Percentiles rank a stretch among this genome's conserved stretches.
phyloP scores from a whole-genome alignment of 2,329 filamentous ascomycete genomes.

The Xenosphaeropsis pyriputrescens region DNA sequence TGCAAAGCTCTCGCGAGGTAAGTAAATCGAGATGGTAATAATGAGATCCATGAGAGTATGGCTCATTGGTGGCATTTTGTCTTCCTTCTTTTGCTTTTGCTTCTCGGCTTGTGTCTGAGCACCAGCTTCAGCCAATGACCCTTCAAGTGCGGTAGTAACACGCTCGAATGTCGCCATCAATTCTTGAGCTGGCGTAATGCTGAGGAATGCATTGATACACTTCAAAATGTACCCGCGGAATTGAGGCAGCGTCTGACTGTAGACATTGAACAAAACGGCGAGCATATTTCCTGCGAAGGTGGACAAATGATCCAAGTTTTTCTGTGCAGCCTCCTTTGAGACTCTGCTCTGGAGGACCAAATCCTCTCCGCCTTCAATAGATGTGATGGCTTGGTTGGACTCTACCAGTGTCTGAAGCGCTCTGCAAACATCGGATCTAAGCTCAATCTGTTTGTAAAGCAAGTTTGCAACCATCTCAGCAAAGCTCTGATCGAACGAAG shows the following conservation, averaged over 20 bases:
- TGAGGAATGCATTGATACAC: slow-evolving; percentile 89
- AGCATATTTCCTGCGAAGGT: slow-evolving; percentile 76
- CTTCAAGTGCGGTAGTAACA: slow-evolving; percentile 71
- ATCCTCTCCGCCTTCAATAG: slow-evolving; percentile 50
- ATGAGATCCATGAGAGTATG: slow-evolving; percentile 95
- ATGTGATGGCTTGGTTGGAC: slow-evolving; percentile 71
- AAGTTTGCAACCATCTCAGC: slow-evolving; percentile 85
- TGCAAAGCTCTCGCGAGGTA: slow-evolving; percentile 74
- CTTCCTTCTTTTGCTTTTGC: slow-evolving; percentile 43
- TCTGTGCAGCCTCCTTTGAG: slow-evolving; percentile 56
- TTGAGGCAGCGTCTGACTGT: slow-evolving; percentile 88
- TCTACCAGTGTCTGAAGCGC: slow-evolving; percentile 79
- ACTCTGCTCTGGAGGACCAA: slow-evolving; percentile 67
- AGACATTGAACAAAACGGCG: slow-evolving; percentile 97
- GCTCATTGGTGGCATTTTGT: slow-evolving; percentile 77
- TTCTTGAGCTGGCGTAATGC: slow-evolving; percentile 66
- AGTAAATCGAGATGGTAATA: slow-evolving; percentile 88
- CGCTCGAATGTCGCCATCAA: slow-evolving; percentile 79
- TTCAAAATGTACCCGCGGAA: slow-evolving; percentile 82
- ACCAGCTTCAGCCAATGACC: slow-evolving; percentile 44
- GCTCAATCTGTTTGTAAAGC: slow-evolving; percentile 79
- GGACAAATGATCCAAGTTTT: slow-evolving; percentile 71
- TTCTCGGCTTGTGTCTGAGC: slow-evolving; percentile 49
- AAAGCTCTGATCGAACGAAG: slow-evolving; percentile 74
- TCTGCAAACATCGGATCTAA: slow-evolving; percentile 77